A percentile compares a stretch with the other conserved stretches of the same genome.
Evolutionary conservation across 495 filamentous ascomycete genomes (phyloP).

Genomic region (Lentithecium fluviatile): DNA sequence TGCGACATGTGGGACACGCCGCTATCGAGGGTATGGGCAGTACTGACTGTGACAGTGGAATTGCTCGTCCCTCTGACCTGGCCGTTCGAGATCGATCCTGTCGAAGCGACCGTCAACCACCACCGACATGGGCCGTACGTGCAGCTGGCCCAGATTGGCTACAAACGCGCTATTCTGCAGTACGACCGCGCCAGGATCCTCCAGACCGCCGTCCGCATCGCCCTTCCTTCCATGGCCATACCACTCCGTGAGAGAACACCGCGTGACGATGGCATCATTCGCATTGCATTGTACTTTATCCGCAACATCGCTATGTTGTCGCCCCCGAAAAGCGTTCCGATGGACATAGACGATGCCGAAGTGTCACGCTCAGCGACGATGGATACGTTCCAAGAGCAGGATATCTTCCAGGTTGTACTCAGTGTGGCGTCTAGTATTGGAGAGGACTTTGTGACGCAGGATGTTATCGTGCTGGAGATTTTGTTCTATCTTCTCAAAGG

Average conservation of each 20-base stretch:
- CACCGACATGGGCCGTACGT: conserved; percentile 86
- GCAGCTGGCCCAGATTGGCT: conserved; percentile 79
- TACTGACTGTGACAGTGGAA: conserved; percentile 57
- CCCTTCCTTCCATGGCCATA: conserved; percentile 82
- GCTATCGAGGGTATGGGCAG: background rate
- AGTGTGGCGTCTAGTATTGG: conserved; percentile 87
- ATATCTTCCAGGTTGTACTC: conserved; percentile 80
- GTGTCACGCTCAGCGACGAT: conserved; percentile 84
- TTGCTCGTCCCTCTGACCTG: conserved; percentile 92
- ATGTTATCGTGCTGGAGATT: conserved; percentile 80
- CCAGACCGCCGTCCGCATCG: conserved; percentile 72
- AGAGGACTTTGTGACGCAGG: conserved; percentile 86
- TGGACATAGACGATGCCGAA: conserved; percentile 78
- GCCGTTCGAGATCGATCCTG: conserved; percentile 77
- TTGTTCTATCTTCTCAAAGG: conserved; percentile 91
- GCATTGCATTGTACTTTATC: conserved; percentile 82
- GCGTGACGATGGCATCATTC: conserved; percentile 91
- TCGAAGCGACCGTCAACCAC: conserved; percentile 87
- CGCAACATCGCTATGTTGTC: conserved; percentile 85
- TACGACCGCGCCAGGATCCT: conserved; percentile 74
- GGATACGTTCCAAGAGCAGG: conserved; percentile 83
- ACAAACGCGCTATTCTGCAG: conserved; percentile 85
- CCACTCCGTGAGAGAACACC: conserved; percentile 69
- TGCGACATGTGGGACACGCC: conserved; percentile 61
- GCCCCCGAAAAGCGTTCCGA: conserved; percentile 58